Conservation (phyloP, 176 grass and related monocot genomes). For the Puccinellia tenuiflora region DNA sequence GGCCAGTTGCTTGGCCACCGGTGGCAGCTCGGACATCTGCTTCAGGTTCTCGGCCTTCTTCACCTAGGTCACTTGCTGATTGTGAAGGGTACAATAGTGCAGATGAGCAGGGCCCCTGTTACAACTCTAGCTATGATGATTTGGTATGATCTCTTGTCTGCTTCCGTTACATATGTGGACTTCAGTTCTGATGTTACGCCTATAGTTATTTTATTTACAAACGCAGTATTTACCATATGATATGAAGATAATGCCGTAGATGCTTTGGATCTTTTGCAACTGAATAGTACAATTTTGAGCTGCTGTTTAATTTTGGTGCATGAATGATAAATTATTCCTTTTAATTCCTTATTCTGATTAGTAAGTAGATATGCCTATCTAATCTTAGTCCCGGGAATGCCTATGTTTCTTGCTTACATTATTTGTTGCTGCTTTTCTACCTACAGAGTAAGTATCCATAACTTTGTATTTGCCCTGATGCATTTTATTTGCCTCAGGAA, state of each 20-base stretch:
- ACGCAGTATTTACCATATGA: not conserved
- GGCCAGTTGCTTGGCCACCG: constrained; percentile 59
- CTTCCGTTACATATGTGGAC: not conserved
- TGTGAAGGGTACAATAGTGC: constrained; percentile 97
- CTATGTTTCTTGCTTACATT: not conserved
- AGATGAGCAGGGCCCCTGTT: constrained; percentile 87
- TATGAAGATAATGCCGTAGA: not conserved
- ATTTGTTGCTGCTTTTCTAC: not conserved
- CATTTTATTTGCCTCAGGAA: constrained; percentile 47
- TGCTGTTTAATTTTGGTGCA: not conserved
- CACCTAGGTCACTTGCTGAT: constrained; percentile 76
- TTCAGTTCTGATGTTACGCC: not conserved
- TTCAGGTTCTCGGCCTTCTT: constrained; percentile 84
- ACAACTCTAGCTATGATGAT: constrained; percentile 62
- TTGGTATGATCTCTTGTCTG: constrained; percentile 56
- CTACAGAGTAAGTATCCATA: not conserved
- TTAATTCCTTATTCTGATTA: not conserved
- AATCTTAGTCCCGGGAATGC: not conserved
- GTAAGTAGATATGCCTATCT: not conserved
- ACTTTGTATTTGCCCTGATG: not conserved
- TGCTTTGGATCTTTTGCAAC: not conserved
- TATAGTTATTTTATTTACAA: not conserved
- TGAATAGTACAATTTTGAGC: not conserved
- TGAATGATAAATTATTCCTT: constrained; percentile 5
- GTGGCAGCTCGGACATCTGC: constrained; percentile 50